A percentile compares a stretch with the other conserved stretches of the same genome.
These are phyloP conservation scores for Neocucurbitaria cava DNA, from an alignment of 2,329 filamentous ascomycete species.

Conservation along the genomic window DNA sequence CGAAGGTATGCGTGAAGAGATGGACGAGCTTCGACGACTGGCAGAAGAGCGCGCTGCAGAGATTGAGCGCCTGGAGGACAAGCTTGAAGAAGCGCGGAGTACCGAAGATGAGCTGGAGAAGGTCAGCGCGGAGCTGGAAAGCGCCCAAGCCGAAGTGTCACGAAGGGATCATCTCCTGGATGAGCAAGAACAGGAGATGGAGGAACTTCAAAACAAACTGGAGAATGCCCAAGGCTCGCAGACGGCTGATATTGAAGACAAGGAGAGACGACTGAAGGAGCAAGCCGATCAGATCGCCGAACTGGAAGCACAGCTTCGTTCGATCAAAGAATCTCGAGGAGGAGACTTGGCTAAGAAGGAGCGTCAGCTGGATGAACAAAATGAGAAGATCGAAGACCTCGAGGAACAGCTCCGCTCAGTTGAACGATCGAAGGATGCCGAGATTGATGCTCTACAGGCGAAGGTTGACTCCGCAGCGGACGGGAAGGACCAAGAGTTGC, in stretches of 20 bases:
- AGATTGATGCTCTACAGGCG: conserved; percentile 52
- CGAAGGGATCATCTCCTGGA: conserved; percentile 46
- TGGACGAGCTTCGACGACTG: conserved; percentile 56
- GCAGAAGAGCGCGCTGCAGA: conserved; percentile 53
- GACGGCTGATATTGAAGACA: conserved; percentile 38
- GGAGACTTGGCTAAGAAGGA: conserved; percentile 36
- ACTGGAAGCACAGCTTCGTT: conserved; percentile 36
- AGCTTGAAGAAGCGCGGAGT: conserved; percentile 39
- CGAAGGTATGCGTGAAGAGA: conserved; percentile 70
- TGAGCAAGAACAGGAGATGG: conserved; percentile 48
- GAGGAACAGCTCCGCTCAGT: conserved; percentile 36
- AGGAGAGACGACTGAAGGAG: conserved; percentile 36
- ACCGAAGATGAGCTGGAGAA: conserved; percentile 47
- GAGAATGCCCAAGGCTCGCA: conserved; percentile 38
- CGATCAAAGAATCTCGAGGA: conserved; percentile 31
- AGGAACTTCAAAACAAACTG: conserved; percentile 42
- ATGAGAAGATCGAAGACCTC: conserved; percentile 43
- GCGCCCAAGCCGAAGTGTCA: conserved; percentile 42
- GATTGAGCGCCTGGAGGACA: conserved; percentile 43
- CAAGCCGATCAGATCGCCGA: conserved; percentile 40
- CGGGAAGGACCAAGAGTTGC: conserved; percentile 58
- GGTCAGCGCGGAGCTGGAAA: conserved; percentile 42
- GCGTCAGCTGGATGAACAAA: conserved; percentile 39
- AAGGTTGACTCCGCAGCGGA: conserved; percentile 50
- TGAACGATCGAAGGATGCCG: conserved; percentile 48